Base-by-base conservation (phyloP, 352 stramenopile genomes). In the Globisporangium cylindrosporum region DNA sequence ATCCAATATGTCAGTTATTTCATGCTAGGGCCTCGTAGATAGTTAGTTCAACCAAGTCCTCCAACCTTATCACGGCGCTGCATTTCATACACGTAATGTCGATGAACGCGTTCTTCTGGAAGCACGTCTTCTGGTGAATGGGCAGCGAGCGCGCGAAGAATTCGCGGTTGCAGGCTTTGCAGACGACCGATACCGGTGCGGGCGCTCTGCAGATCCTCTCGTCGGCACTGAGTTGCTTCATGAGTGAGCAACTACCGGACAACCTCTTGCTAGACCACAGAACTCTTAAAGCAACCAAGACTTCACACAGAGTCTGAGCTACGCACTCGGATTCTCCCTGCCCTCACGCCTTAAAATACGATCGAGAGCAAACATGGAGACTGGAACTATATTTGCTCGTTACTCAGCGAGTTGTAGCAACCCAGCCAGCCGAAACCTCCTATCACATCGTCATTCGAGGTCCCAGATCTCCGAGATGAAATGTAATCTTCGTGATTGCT, bases 71-170 rank as follows among this genome's bases (percentile, higher is more conserved):
- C 3, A 48, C 34, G 0, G 9, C 10, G 32, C 74, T 68, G 67
- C 85, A 93, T 27, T 64, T 78, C 8, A 67, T 59, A 36, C 85
- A 93, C 34, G 49, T 22, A 10, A 93, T 54, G 14, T 85, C 67
- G 9, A 84, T 75, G 41, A 89, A 89, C 1, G 74, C 69, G 34
- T 93, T 82, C n/a, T 78, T 78, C 46, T 84, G 75, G 62, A 88
- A 93, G 62, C 85, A 93, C 4, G 67, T 76, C 60, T 90, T 90
- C 62, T 91, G 82, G 57, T 93, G 85, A 64, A 93, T 90, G 0
- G 71, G 69, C n/a, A 93, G 63, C 38, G 85, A 91, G 20, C 72
- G 75, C 3, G 76, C 64, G 29, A 93, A 93, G 67, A 80, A 93
- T 34, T 84, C 78, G 36, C 78, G 75, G 15, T 80, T 69, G 38